phyloP scores from a whole-genome alignment of 257 asterid species.

The Cruciata laevipes region DNA sequence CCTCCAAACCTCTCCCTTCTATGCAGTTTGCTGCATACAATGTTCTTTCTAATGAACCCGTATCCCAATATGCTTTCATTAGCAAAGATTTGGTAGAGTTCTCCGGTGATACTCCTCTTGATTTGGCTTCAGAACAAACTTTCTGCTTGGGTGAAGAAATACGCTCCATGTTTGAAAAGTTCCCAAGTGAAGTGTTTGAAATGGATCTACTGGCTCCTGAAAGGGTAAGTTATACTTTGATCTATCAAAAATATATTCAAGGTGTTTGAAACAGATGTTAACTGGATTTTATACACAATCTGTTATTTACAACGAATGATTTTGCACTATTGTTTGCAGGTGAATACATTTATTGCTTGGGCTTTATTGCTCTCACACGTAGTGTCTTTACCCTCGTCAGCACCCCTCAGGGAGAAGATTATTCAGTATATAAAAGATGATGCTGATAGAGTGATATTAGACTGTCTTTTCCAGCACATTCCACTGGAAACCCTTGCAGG shows the following conservation, averaged over 20 bases:
- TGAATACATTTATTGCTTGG: constrained; percentile 76
- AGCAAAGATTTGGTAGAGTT: constrained; percentile 23
- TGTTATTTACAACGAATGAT: neutral
- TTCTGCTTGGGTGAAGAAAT: constrained; percentile 61
- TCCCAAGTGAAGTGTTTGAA: constrained; percentile 51
- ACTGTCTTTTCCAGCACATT: constrained; percentile 85
- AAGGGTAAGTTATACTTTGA: constrained; percentile 44
- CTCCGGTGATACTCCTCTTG: constrained; percentile 30
- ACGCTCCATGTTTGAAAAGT: constrained; percentile 54
- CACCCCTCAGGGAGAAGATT: constrained; percentile 66
- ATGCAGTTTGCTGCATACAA: constrained; percentile 80
- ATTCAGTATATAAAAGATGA: constrained; percentile 80
- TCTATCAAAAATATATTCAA: too few relatives aligned
- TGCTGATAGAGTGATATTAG: constrained; percentile 58
- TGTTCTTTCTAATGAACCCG: constrained; percentile 72
- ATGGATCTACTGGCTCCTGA: constrained; percentile 66
- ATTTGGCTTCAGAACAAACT: constrained; percentile 48
- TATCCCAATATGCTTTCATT: constrained; percentile 47
- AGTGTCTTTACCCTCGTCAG: constrained; percentile 72
- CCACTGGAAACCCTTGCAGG: constrained; percentile 59
- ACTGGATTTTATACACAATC: neutral
- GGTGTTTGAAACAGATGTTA: neutral
- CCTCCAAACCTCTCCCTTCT: constrained; percentile 62
- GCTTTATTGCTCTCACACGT: constrained; percentile 73
- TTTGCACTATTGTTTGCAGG: constrained; percentile 39